phyloP scores from a whole-genome alignment of 2,329 filamentous ascomycete species.

The Xylaria arbuscula region DNA sequence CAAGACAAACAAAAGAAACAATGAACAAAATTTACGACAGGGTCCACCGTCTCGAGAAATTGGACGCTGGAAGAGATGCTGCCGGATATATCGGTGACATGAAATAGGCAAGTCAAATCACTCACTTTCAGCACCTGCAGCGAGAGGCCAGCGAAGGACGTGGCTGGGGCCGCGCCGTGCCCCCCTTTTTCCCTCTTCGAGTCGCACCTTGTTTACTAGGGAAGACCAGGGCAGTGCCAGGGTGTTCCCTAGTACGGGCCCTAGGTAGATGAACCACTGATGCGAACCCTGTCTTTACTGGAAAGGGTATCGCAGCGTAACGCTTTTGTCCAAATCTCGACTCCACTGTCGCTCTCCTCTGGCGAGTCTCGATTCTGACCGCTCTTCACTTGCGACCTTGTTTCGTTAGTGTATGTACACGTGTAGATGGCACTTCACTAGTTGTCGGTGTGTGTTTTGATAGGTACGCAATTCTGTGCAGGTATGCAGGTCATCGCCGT shows the following conservation, averaged over 20 bases:
- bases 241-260: not conserved
- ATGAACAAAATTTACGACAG: conserved; percentile 31
- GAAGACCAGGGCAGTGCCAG: no score
- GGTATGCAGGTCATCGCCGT: conserved; percentile 23
- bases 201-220: not conserved
- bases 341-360: conserved; percentile 11
- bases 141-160: conserved; percentile 15
- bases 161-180: conserved; percentile 22
- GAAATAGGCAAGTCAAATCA: conserved; percentile 31
- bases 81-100: conserved; percentile 38
- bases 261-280: conserved; percentile 5
- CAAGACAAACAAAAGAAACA: conserved; percentile 32
- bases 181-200: conserved; percentile 14
- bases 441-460: conserved; percentile 30
- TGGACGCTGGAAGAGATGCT: conserved; percentile 22
- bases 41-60: conserved; percentile 34
- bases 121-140: not conserved
- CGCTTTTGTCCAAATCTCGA: conserved; percentile 20
- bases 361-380: conserved; percentile 25
- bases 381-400: conserved; percentile 25
- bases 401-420: conserved; percentile 12
- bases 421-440: conserved; percentile 5
- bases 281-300: conserved; percentile 13
- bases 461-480: conserved; percentile 10
- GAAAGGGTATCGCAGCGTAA: conserved; percentile 26